Percentiles rank a stretch among this genome's conserved stretches.
Evolutionary conservation across 306 rosid species (phyloP).

Genomic region (Gastrolobium bilobum): DNA sequence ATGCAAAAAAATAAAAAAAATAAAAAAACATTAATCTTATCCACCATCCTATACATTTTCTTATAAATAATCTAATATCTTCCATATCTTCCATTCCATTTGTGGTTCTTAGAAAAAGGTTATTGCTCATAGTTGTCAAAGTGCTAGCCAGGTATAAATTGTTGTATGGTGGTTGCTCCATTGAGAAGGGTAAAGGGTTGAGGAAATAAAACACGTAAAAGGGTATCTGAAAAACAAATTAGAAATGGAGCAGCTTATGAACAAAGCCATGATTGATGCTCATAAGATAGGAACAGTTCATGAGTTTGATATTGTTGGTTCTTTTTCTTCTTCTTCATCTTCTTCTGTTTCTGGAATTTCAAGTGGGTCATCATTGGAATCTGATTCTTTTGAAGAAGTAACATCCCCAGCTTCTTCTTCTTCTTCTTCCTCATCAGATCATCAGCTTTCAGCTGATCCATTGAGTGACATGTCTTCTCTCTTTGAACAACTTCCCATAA

Average conservation of each 20-base stretch:
- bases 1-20: not conserved
- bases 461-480: conserved; percentile 55
- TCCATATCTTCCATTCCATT: conserved; percentile 38
- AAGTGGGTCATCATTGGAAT: conserved; percentile 48
- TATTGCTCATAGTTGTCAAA: not conserved
- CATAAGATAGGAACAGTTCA: conserved; percentile 21
- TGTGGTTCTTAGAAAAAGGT: not conserved
- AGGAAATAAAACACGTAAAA: not conserved
- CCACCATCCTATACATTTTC: conserved; percentile 41
- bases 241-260: conserved; percentile 30
- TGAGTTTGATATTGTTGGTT: conserved; percentile 31
- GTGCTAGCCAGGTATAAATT: conserved; percentile 26
- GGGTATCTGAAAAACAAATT: conserved; percentile 14
- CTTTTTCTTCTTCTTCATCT: conserved; percentile 35
- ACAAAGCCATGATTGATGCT: not conserved
- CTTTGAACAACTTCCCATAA: conserved; percentile 58
- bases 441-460: conserved; percentile 43
- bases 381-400: conserved; percentile 56
- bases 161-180: not conserved
- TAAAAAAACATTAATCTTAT: conserved; percentile 49
- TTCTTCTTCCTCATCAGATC: conserved; percentile 37
- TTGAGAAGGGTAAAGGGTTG: not conserved
- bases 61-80: conserved; percentile 38
- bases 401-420: conserved; percentile 46
- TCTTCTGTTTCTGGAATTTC: conserved; percentile 39